Evolutionary conservation across 495 filamentous ascomycete genomes (phyloP).

Genomic region (Astrothelium subdiscretum): DNA sequence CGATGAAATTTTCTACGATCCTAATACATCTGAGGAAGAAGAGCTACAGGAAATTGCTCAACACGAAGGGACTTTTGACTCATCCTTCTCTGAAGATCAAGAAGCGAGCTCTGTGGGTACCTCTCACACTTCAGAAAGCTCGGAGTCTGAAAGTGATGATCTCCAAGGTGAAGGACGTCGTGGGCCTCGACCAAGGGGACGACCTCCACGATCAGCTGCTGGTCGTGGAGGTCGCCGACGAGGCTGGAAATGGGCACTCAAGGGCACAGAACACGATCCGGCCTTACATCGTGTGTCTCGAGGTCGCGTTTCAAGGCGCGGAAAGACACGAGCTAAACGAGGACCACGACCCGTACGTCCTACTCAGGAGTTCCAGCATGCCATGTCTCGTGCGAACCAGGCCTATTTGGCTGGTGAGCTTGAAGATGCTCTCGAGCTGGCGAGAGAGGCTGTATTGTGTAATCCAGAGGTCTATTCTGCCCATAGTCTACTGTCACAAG

Average conservation of each 20-base stretch:
- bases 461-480: conserved; percentile 77
- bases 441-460: conserved; percentile 58
- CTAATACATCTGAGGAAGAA: not conserved
- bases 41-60: not conserved
- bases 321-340: not conserved
- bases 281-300: not conserved
- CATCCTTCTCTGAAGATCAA: not conserved
- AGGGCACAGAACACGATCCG: conserved; percentile 9
- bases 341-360: conserved; percentile 8
- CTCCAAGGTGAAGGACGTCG: not conserved
- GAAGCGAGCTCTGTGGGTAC: not conserved
- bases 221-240: not conserved
- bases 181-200: not conserved
- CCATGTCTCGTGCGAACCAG: conserved; percentile 10
- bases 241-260: conserved; percentile 11
- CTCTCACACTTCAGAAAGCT: not conserved
- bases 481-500: conserved; percentile 62
- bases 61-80: not conserved
- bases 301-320: not conserved
- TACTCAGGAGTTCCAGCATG: conserved; percentile 11
- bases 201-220: not conserved
- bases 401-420: conserved; percentile 39
- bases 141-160: not conserved
- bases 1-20: not conserved
- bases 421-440: conserved; percentile 48